Percentiles rank a stretch among this genome's conserved stretches.
These are phyloP conservation scores for Chaetomiaceae sp. DNA, from an alignment of 2,329 filamentous ascomycete species.

Conservation along the genomic window DNA sequence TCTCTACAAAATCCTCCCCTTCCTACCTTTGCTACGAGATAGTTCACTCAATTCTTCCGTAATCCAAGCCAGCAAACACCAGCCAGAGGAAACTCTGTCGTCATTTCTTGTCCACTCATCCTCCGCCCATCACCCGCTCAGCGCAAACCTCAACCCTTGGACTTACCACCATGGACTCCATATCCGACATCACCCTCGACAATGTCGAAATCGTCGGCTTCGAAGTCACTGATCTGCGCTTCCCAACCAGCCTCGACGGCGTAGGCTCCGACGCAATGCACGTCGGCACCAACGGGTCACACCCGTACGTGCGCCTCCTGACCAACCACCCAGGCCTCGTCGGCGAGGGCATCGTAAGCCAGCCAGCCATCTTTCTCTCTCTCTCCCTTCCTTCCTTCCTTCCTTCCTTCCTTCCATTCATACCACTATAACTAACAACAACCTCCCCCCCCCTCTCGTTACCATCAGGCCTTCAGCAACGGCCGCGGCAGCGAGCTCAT, in stretches of 20 bases:
- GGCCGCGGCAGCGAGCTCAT: slow-evolving; percentile 8
- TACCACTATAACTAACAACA: neutral
- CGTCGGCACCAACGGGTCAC: slow-evolving; percentile 10
- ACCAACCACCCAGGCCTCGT: slow-evolving; percentile 5
- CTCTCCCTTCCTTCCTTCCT: too few relatives aligned
- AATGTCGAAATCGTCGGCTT: slow-evolving; percentile 8
- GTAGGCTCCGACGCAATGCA: slow-evolving; percentile 10
- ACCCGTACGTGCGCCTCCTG: slow-evolving; percentile 5
- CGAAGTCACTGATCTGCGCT: slow-evolving; percentile 4
- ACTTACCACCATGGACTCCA: neutral
- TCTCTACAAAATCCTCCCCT: too few relatives aligned
- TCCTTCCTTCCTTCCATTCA: neutral
- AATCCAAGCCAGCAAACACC: too few relatives aligned
- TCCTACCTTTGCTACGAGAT: too few relatives aligned
- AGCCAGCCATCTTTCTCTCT: too few relatives aligned
- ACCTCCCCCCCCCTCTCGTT: neutral
- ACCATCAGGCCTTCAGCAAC: slow-evolving; percentile 23
- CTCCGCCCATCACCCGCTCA: too few relatives aligned
- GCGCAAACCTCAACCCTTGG: neutral
- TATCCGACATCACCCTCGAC: slow-evolving; percentile 1
- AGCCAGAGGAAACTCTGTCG: too few relatives aligned
- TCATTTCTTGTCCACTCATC: too few relatives aligned
- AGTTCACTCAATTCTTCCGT: too few relatives aligned
- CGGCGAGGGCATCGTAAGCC: slow-evolving; percentile 3
- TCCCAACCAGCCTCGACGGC: slow-evolving; percentile 7